Evolutionary conservation across 345 rosid species (phyloP).

Genomic region (Punica granatum): DNA sequence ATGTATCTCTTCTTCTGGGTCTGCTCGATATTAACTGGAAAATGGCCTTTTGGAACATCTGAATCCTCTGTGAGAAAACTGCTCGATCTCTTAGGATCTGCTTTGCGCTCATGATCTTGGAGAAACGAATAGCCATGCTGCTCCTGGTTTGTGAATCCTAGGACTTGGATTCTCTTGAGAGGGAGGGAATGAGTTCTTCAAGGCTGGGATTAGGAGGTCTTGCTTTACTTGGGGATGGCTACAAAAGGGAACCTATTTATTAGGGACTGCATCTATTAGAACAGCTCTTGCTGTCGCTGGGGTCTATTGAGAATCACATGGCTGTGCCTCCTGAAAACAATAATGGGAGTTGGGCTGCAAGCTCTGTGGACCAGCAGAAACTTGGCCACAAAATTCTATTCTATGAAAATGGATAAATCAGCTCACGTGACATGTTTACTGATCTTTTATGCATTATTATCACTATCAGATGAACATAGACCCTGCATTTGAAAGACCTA

Average conservation of each 20-base stretch:
- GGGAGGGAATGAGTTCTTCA: not conserved
- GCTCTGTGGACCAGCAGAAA: not conserved
- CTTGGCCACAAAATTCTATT: not conserved
- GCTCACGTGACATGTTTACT: not conserved
- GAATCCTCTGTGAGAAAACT: not conserved
- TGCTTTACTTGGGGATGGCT: not conserved
- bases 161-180: not conserved
- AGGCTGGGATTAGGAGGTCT: not conserved
- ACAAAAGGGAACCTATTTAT: not conserved
- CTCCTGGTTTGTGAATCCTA: not conserved
- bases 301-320: constrained; percentile 4
- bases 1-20: not conserved
- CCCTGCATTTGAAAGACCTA: not conserved
- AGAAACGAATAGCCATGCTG: constrained; percentile 1
- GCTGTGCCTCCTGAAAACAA: constrained; percentile 5
- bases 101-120: not conserved
- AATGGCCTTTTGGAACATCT: not conserved
- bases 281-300: not conserved
- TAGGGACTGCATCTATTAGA: not conserved
- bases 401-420: not conserved
- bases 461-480: not conserved
- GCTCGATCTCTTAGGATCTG: not conserved
- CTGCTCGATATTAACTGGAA: not conserved
- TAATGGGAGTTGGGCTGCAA: not conserved
- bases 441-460: not conserved